Percentiles rank a stretch among this genome's conserved stretches.
Conservation (phyloP, 129 eudicot genomes). For the Flaveria sonorensis region DNA sequence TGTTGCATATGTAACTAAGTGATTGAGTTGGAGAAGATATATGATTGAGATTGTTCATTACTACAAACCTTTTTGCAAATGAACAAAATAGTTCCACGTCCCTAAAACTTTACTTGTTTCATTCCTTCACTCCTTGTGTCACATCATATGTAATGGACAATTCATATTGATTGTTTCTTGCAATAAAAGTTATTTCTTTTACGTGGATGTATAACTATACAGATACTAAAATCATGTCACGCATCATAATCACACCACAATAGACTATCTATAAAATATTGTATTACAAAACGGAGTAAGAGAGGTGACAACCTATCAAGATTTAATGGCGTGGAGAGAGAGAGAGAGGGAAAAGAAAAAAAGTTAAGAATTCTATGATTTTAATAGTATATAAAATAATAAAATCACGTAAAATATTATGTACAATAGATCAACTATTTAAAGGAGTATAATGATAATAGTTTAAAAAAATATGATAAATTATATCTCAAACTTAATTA, state of each 20-base stretch:
- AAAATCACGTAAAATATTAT: too few species aligned
- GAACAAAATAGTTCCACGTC: background rate
- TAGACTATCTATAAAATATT: background rate
- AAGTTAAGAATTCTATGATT: too few species aligned
- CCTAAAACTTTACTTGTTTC: constrained; percentile 23
- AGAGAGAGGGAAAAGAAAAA: too few species aligned
- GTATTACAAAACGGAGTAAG: background rate
- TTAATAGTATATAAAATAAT: too few species aligned
- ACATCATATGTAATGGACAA: constrained; percentile 1
- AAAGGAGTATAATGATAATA: too few species aligned
- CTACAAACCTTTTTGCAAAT: background rate
- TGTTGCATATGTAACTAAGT: background rate
- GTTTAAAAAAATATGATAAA: background rate
- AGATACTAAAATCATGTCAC: background rate
- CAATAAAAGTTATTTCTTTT: background rate
- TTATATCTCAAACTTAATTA: too few species aligned
- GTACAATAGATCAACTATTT: too few species aligned
- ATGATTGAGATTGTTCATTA: background rate
- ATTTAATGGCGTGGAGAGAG: too few species aligned
- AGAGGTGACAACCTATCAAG: too few species aligned
- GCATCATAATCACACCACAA: background rate
- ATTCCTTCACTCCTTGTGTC: constrained; percentile 29
- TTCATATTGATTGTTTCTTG: constrained; percentile 4
- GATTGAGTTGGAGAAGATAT: background rate
- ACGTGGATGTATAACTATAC: background rate